phyloP scores from a whole-genome alignment of 1,284 basidiomycete species.

The Ustilago bromivora region DNA sequence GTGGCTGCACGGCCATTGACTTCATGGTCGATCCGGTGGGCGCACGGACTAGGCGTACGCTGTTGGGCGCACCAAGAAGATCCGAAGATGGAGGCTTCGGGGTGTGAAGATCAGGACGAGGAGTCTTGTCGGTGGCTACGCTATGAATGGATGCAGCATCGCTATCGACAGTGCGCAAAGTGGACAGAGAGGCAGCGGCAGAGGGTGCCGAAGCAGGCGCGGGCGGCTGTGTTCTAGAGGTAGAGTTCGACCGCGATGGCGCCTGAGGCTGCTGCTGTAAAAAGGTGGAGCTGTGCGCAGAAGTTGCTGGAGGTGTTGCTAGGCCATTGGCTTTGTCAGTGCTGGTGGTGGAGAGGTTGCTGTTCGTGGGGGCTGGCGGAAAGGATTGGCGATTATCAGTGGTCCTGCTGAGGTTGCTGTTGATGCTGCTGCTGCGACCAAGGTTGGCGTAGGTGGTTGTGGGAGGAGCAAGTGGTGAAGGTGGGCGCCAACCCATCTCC shows the following conservation, averaged over 20 bases:
- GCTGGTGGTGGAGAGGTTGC: slow-evolving; percentile 15
- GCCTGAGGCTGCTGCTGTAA: slow-evolving; percentile 15
- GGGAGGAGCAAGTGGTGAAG: slow-evolving; percentile 29
- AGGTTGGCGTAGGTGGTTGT: slow-evolving; percentile 20
- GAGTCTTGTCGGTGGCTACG: slow-evolving; percentile 28
- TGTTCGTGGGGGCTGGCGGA: slow-evolving; percentile 17
- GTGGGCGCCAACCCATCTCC: slow-evolving; percentile 59
- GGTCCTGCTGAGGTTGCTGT: slow-evolving; percentile 24
- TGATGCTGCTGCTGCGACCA: slow-evolving; percentile 34
- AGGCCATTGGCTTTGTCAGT: background rate
- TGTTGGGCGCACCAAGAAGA: slow-evolving; percentile 5
- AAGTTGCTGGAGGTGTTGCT: slow-evolving; percentile 3
- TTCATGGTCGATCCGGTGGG: slow-evolving; percentile 39
- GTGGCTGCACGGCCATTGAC: slow-evolving; percentile 44
- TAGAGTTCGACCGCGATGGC: slow-evolving; percentile 7
- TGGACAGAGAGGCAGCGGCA: background rate
- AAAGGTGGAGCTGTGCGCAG: background rate
- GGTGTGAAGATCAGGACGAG: slow-evolving; percentile 17
- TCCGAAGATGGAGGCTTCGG: background rate
- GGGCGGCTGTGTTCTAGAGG: background rate
- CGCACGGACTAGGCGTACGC: slow-evolving; percentile 34
- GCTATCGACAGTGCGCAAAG: slow-evolving; percentile 1
- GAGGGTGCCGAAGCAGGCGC: slow-evolving; percentile 2
- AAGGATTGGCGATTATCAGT: slow-evolving; percentile 8
- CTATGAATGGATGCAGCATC: slow-evolving; percentile 34